phyloP scores from a whole-genome alignment of 495 filamentous ascomycete genomes.

The Podospora pseudopauciseta region DNA sequence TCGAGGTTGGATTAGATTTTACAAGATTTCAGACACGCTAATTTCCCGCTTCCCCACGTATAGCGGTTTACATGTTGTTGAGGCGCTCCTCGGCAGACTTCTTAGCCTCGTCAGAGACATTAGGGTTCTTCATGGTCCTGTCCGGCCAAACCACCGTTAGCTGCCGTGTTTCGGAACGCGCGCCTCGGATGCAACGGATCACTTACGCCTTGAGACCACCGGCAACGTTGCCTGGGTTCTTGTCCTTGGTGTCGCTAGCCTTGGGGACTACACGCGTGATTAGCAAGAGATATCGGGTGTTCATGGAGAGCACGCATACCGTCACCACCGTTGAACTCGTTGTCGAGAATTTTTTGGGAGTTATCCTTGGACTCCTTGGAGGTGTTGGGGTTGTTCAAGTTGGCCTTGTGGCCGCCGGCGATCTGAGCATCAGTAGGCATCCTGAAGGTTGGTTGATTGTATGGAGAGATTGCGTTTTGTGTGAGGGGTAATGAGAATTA shows the following conservation, averaged over 20 bases:
- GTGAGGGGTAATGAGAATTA: neutral
- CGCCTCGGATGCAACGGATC: neutral
- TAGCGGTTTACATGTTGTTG: constrained; percentile 28
- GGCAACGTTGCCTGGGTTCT: constrained; percentile 44
- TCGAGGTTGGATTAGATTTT: neutral
- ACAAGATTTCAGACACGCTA: neutral
- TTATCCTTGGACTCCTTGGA: constrained; percentile 37
- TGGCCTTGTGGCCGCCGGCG: constrained; percentile 49
- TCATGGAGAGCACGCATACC: constrained; percentile 10
- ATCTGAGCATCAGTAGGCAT: constrained; percentile 39
- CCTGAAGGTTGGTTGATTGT: constrained; percentile 3
- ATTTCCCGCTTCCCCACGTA: neutral
- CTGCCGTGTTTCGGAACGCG: neutral
- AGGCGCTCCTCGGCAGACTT: constrained; percentile 41
- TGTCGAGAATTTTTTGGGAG: constrained; percentile 40
- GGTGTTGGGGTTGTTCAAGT: constrained; percentile 46
- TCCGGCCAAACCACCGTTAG: neutral
- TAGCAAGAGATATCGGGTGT: neutral
- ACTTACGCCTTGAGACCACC: constrained; percentile 45
- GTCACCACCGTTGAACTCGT: constrained; percentile 40
- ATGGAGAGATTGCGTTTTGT: neutral
- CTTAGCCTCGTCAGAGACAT: constrained; percentile 42
- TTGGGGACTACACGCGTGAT: constrained; percentile 23
- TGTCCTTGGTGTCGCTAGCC: constrained; percentile 27
- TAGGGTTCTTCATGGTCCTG: constrained; percentile 43